Base-by-base conservation (phyloP, 345 rosid genomes). In the Bruguiera parviflora region DNA sequence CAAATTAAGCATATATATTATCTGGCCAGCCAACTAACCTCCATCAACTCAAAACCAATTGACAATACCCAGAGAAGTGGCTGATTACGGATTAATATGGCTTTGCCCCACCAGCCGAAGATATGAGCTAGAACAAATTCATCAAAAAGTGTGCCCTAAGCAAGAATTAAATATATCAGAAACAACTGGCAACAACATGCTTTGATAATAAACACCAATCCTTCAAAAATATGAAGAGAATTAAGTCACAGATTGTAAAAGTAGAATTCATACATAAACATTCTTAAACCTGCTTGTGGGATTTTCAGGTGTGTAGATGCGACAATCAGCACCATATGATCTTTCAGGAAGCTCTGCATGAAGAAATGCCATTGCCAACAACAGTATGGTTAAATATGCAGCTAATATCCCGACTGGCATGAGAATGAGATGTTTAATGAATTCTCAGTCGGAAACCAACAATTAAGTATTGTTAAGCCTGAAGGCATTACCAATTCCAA, bases 91-190 rank as follows among this genome's bases (percentile, higher is more conserved):
- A 96, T 80, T 76, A 96, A 68, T 81, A 92, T 96, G 58, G 99
- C 99, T 80, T 96, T 96, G 61, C 98, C 98, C 99, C 99, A 96
- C 99, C 98, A 96, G 59, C 99, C 99, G 81, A 96, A 88, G 49
- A 96, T 89, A 76, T 96, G 99, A 49, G 99, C 99, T 62, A 92
- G 73, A 80, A 96, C 92, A 84, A 96, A 92, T 73, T 92, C 98
- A 75, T 96, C 99, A 76, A 96, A 87, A 39, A 92, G 80, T 21
- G 96, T 90, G 59, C 92, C 98, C 98, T 95, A 27, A 73, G 20
- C 76, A 58, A 78, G 24, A 71, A 66, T 19, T 49, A 33, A 43
- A 5, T 28, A 75, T 58, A 72, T 70, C 63, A 81, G 65, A 59
- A 53, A 51, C 31, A 13, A 39, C 31, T 53, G 43, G 24, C 57